Evolutionary conservation across 2,329 filamentous ascomycete genomes (phyloP).

Genomic region (Geoglossum cookeanum): DNA sequence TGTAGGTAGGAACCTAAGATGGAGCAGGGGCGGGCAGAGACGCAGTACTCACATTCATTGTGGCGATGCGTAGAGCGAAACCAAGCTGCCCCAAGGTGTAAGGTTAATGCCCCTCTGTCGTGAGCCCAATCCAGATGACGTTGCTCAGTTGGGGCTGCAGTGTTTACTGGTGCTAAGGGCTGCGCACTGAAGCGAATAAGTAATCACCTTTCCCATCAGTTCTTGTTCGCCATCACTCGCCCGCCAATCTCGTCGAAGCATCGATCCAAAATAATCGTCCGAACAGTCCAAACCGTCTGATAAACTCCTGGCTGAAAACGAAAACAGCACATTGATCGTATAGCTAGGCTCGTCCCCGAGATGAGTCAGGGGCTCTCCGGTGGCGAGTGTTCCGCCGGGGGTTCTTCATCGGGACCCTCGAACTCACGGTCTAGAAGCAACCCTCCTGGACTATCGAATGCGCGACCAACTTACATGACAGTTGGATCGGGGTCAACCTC

Average conservation of each 20-base stretch:
- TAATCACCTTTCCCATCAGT: not conserved
- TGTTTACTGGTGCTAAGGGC: not conserved
- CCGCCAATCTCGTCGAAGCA: not conserved
- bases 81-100: not conserved
- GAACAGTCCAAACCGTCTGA: not conserved
- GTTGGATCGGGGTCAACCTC: conserved; percentile 69
- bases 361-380: conserved; percentile 1
- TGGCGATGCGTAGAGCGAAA: conserved; percentile 9
- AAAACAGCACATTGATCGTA: not conserved
- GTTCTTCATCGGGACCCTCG: not conserved
- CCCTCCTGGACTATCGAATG: conserved; percentile 2
- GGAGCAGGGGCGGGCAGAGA: not conserved
- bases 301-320: not conserved
- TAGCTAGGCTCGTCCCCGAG: not conserved
- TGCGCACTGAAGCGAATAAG: not conserved
- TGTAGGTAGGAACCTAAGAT: not conserved
- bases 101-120: not conserved
- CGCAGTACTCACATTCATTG: conserved; percentile 36
- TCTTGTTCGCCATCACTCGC: not conserved
- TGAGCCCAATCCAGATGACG: not conserved
- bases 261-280: not conserved
- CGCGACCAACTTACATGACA: conserved; percentile 58
- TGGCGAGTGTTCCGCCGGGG: conserved; percentile 1
- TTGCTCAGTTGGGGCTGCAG: not conserved
- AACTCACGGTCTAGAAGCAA: not conserved